Evolutionary conservation across 345 rosid genomes (phyloP).

Genomic region (Pugionium cornutum): DNA sequence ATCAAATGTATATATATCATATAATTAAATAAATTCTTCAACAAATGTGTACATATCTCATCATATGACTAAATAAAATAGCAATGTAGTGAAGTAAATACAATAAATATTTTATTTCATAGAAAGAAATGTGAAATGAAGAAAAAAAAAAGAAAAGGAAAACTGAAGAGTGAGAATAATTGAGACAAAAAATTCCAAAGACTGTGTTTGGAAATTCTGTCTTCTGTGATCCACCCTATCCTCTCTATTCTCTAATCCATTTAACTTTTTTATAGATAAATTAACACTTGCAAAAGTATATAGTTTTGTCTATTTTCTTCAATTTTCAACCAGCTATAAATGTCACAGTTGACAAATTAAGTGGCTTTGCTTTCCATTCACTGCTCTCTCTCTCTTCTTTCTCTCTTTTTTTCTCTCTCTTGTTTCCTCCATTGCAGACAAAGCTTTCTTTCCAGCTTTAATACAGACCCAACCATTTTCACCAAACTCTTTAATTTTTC

Average conservation of each 20-base stretch:
- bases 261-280: not conserved
- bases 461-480: constrained; percentile 52
- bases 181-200: constrained; percentile 27
- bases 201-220: constrained; percentile 35
- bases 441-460: constrained; percentile 70
- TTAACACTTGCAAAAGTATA: not conserved
- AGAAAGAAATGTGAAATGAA: constrained; percentile 32
- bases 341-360: constrained; percentile 40
- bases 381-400: constrained; percentile 46
- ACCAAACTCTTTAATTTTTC: constrained; percentile 32
- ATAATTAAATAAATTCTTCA: too few species aligned
- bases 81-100: not conserved
- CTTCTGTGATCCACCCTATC: constrained; percentile 22
- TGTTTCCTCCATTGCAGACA: constrained; percentile 91
- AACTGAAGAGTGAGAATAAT: constrained; percentile 30
- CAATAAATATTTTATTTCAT: not conserved
- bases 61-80: too few species aligned
- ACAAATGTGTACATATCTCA: too few species aligned
- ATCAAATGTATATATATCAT: not conserved
- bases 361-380: constrained; percentile 49
- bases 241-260: constrained; percentile 14
- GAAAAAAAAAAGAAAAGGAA: constrained; percentile 31
- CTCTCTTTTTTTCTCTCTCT: constrained; percentile 22
- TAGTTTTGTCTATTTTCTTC: not conserved
- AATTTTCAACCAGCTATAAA: constrained; percentile 46